These are phyloP conservation scores for Cercophora newfieldiana DNA, from an alignment of 495 filamentous ascomycete species.

Conservation along the genomic window DNA sequence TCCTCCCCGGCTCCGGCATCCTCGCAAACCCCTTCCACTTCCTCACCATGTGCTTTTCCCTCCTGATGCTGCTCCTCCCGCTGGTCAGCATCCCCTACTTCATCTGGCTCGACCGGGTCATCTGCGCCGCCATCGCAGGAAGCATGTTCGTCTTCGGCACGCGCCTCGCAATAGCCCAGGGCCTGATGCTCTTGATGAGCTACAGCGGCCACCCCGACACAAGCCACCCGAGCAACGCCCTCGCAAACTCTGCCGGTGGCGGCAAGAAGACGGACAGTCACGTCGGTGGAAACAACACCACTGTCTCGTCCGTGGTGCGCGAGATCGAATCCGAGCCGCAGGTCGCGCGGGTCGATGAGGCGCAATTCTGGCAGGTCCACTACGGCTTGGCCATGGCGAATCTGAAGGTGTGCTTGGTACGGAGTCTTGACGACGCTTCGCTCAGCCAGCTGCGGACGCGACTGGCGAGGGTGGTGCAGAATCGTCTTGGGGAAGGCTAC, in stretches of 20 bases:
- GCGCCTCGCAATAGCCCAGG: constrained; percentile 78
- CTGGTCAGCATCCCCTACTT: constrained; percentile 74
- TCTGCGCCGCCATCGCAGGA: constrained; percentile 76
- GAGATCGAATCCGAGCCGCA: constrained; percentile 80
- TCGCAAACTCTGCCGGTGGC: not conserved
- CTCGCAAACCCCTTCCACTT: constrained; percentile 92
- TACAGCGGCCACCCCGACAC: constrained; percentile 46
- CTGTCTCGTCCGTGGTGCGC: constrained; percentile 72
- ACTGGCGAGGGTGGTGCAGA: constrained; percentile 76
- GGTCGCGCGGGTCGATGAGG: constrained; percentile 78
- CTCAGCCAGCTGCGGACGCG: constrained; percentile 69
- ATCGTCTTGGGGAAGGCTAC: constrained; percentile 83
- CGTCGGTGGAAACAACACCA: constrained; percentile 29
- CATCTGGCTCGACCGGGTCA: constrained; percentile 74
- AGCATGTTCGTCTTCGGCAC: constrained; percentile 85
- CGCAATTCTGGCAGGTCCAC: constrained; percentile 97
- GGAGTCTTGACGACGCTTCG: constrained; percentile 61
- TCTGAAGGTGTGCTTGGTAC: constrained; percentile 68
- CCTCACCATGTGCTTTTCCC: constrained; percentile 81
- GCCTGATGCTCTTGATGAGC: constrained; percentile 92
- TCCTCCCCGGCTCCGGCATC: constrained; percentile 57
- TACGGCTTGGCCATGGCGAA: constrained; percentile 96
- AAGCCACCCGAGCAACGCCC: not conserved
- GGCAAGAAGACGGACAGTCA: constrained; percentile 12
- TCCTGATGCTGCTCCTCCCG: constrained; percentile 79